Conservation (phyloP, 305 asterid species). For the Solanum hybrid region DNA sequence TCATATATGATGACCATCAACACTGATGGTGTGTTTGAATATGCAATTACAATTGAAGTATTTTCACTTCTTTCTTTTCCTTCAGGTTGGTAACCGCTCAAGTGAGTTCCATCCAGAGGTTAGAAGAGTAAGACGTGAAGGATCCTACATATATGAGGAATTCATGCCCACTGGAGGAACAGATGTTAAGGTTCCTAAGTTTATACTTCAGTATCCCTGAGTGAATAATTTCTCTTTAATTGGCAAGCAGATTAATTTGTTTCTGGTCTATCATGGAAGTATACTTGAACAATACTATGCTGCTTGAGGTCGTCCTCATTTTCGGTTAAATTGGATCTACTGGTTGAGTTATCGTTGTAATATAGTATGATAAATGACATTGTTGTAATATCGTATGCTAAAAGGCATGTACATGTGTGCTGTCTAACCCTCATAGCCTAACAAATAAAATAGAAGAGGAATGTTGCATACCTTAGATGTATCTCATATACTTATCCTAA, state of each 20-base stretch:
- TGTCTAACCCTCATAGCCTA: not conserved
- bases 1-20: not conserved
- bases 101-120: conserved; percentile 98
- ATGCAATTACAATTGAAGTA: not conserved
- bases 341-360: not conserved
- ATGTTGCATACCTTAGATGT: not conserved
- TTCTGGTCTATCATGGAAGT: not conserved
- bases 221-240: not conserved
- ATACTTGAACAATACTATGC: not conserved
- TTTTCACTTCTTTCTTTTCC: conserved; percentile 10
- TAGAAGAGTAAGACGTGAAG: conserved; percentile 96
- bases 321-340: not conserved
- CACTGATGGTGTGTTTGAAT: not conserved
- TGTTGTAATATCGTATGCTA: not conserved
- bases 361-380: not conserved
- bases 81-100: conserved; percentile 97
- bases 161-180: conserved; percentile 99
- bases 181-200: conserved; percentile 74
- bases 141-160: conserved; percentile 97
- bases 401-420: not conserved
- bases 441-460: not conserved
- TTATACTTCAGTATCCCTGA: not conserved
- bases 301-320: not conserved
- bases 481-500: not conserved
- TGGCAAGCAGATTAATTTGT: not conserved